Evolutionary conservation across 2,329 filamentous ascomycete species (phyloP).

Genomic region (Claviceps sp.): DNA sequence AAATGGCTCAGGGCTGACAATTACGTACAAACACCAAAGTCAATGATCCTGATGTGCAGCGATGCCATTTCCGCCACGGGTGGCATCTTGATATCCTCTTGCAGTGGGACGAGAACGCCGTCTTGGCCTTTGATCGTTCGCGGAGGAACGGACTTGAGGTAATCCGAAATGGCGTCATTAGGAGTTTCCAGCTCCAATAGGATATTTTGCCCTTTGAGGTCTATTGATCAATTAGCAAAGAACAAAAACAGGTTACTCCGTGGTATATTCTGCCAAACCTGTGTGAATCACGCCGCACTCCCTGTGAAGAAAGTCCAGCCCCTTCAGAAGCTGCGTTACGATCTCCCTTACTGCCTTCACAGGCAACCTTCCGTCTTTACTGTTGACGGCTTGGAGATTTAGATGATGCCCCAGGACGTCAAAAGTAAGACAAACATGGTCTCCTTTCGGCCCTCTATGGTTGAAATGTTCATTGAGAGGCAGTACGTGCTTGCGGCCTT

Average conservation of each 20-base stretch:
- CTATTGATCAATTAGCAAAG: background rate
- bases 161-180: background rate
- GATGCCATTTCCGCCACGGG: background rate
- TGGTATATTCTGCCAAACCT: background rate
- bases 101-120: background rate
- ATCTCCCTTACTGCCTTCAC: background rate
- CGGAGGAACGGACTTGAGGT: background rate
- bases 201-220: background rate
- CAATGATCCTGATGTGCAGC: background rate
- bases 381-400: background rate
- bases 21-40: background rate
- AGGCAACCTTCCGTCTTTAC: background rate
- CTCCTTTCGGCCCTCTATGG: conserved; percentile 17
- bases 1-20: no score
- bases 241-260: no score
- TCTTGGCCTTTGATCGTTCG: background rate
- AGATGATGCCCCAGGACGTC: conserved; percentile 15
- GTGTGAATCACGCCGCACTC: no score
- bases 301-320: background rate
- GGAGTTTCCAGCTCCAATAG: background rate
- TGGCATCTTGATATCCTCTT: background rate
- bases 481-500: conserved; percentile 6
- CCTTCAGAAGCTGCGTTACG: no score
- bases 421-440: conserved; percentile 18
- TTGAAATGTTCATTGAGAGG: conserved; percentile 13